Conservation (phyloP, 2,329 filamentous ascomycete species). For the Diaporthe ilicicola region DNA sequence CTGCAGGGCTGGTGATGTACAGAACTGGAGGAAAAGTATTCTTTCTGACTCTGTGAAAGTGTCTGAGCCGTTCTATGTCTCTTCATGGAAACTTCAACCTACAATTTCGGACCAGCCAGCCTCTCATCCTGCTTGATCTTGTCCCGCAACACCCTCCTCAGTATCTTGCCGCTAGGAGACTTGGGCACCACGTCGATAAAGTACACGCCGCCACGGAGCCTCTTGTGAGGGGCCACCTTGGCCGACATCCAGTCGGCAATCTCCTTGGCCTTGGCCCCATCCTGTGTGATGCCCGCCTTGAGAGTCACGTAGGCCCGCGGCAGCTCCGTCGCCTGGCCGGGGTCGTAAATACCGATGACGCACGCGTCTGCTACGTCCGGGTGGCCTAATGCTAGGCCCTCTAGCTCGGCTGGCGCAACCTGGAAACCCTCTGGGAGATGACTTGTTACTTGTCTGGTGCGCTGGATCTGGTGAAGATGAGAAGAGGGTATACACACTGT, state of each 20-base stretch:
- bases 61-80: background rate
- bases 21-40: background rate
- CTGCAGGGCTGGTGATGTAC: background rate
- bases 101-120: constrained; percentile 51
- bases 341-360: constrained; percentile 69
- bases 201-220: constrained; percentile 74
- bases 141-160: constrained; percentile 53
- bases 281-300: constrained; percentile 46
- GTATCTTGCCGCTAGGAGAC: constrained; percentile 65
- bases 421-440: constrained; percentile 73
- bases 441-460: background rate
- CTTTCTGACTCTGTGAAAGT: background rate
- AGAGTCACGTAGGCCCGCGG: constrained; percentile 72
- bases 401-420: constrained; percentile 74
- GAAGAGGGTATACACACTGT: constrained; percentile 51
- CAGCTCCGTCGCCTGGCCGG: constrained; percentile 70
- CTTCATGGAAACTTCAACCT: constrained; percentile 9
- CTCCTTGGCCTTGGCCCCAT: constrained; percentile 49
- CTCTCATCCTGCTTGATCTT: constrained; percentile 48
- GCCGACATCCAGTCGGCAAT: constrained; percentile 48
- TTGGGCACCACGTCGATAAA: constrained; percentile 78
- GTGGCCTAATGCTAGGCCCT: constrained; percentile 54
- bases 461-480: background rate
- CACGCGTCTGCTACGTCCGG: constrained; percentile 63
- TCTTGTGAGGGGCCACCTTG: constrained; percentile 63